A percentile compares a stretch with the other conserved stretches of the same genome.
phyloP scores from a whole-genome alignment of 495 filamentous ascomycete species.

The Chlorociboria aeruginascens region DNA sequence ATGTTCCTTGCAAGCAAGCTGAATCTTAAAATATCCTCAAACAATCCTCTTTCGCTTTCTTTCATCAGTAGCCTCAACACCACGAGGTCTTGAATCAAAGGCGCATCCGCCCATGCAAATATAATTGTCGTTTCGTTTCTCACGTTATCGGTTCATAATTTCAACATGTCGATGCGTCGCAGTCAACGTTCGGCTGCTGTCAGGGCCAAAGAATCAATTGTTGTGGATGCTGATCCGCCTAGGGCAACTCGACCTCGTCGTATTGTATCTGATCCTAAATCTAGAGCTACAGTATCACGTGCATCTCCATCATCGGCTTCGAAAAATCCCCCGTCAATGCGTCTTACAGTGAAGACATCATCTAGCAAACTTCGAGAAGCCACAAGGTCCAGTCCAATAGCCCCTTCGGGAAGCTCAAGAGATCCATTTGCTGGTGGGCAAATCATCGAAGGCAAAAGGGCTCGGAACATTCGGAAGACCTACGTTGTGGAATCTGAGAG shows the following conservation, averaged over 20 bases:
- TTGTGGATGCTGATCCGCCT: slow-evolving; percentile 10
- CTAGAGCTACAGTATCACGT: slow-evolving; percentile 39
- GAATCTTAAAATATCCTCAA: neutral
- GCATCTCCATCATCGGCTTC: slow-evolving; percentile 38
- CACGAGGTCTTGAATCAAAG: too few relatives aligned
- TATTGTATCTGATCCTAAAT: slow-evolving; percentile 6
- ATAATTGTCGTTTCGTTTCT: neutral
- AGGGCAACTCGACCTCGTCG: slow-evolving; percentile 14
- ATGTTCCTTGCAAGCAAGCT: slow-evolving; percentile 4
- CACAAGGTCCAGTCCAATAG: slow-evolving; percentile 31
- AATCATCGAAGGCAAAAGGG: slow-evolving; percentile 48
- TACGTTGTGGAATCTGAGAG: slow-evolving; percentile 48
- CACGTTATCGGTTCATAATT: slow-evolving; percentile 5
- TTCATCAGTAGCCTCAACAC: too few relatives aligned
- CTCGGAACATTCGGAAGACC: slow-evolving; percentile 53
- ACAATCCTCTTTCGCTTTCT: too few relatives aligned
- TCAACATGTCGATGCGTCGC: slow-evolving; percentile 34
- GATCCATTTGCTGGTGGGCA: slow-evolving; percentile 40
- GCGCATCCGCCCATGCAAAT: too few relatives aligned
- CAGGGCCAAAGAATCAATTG: slow-evolving; percentile 23
- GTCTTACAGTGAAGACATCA: slow-evolving; percentile 75
- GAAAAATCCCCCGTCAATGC: slow-evolving; percentile 49
- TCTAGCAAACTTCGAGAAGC: slow-evolving; percentile 72
- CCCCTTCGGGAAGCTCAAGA: slow-evolving; percentile 17
- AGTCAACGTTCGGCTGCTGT: slow-evolving; percentile 35